A percentile compares a stretch with the other conserved stretches of the same genome.
Conservation (phyloP, 2,329 filamentous ascomycete genomes). For the Elsinoe australis region DNA sequence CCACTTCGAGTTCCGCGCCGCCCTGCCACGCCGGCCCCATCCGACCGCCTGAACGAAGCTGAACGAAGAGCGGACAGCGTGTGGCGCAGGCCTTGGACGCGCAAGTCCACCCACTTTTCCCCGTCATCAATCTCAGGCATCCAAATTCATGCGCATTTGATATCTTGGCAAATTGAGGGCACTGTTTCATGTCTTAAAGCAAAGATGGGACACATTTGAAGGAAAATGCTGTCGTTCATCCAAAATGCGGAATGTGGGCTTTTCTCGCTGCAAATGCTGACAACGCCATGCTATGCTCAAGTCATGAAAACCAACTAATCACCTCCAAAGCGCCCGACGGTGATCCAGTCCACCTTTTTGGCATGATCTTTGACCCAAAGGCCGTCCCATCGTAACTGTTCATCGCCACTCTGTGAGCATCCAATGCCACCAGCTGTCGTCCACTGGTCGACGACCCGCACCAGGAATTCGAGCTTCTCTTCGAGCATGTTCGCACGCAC, state of each 20-base stretch:
- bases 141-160: not conserved
- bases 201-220: too few relatives aligned
- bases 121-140: constrained; percentile 16
- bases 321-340: constrained; percentile 42
- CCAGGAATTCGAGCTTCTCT: constrained; percentile 66
- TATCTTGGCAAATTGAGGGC: not conserved
- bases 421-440: constrained; percentile 61
- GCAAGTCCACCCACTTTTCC: too few relatives aligned
- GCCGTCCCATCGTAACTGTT: constrained; percentile 38
- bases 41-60: too few relatives aligned
- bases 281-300: too few relatives aligned
- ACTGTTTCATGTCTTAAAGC: too few relatives aligned
- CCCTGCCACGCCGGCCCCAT: constrained; percentile 9
- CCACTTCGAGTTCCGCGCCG: constrained; percentile 9
- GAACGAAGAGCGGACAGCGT: too few relatives aligned
- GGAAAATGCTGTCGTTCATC: too few relatives aligned
- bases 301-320: constrained; percentile 32
- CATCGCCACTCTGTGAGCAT: constrained; percentile 29
- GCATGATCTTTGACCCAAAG: constrained; percentile 38
- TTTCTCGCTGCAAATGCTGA: constrained; percentile 4
- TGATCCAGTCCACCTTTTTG: constrained; percentile 41
- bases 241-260: too few relatives aligned
- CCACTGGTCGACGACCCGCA: constrained; percentile 63
- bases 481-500: constrained; percentile 66
- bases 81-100: too few relatives aligned